Percentiles rank a stretch among this genome's conserved stretches.
Evolutionary conservation across 1,284 basidiomycete genomes (phyloP).

Genomic region (Apiotrichum siamense): DNA sequence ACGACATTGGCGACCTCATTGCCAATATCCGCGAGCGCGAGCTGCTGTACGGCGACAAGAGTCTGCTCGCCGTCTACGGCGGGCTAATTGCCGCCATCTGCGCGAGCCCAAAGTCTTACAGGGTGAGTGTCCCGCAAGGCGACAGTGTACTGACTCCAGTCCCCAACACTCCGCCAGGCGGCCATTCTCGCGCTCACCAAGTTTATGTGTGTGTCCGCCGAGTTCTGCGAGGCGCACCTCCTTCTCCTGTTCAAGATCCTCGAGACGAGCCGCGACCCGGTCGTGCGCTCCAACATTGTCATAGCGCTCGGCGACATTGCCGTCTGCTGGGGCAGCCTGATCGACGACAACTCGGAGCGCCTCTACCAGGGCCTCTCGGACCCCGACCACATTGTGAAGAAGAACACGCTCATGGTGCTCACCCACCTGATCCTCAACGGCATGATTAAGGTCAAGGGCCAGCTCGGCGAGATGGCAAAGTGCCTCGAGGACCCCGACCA

Average conservation of each 20-base stretch:
- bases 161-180: slow-evolving; percentile 74
- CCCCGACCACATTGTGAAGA: slow-evolving; percentile 83
- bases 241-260: slow-evolving; percentile 86
- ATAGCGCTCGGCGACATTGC: slow-evolving; percentile 97
- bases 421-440: slow-evolving; percentile 96
- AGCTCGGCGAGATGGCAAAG: slow-evolving; percentile 98
- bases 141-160: slow-evolving; percentile 51
- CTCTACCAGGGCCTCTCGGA: slow-evolving; percentile 92
- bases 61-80: slow-evolving; percentile 77
- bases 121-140: slow-evolving; percentile 52
- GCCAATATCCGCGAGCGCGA: slow-evolving; percentile 78
- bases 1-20: slow-evolving; percentile 93
- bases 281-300: slow-evolving; percentile 89
- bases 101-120: slow-evolving; percentile 73
- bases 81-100: slow-evolving; percentile 86
- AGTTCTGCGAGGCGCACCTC: slow-evolving; percentile 88
- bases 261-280: slow-evolving; percentile 80
- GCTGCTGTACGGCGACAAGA: slow-evolving; percentile 75
- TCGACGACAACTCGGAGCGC: slow-evolving; percentile 94
- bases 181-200: slow-evolving; percentile 89
- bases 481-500: slow-evolving; percentile 90
- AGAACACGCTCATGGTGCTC: slow-evolving; percentile 98
- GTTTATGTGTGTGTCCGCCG: slow-evolving; percentile 89
- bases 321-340: slow-evolving; percentile 89
- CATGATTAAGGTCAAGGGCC: slow-evolving; percentile 99